Evolutionary conservation across 2,329 filamentous ascomycete genomes (phyloP).

Genomic region (Paraphoma chrysanthemicola): DNA sequence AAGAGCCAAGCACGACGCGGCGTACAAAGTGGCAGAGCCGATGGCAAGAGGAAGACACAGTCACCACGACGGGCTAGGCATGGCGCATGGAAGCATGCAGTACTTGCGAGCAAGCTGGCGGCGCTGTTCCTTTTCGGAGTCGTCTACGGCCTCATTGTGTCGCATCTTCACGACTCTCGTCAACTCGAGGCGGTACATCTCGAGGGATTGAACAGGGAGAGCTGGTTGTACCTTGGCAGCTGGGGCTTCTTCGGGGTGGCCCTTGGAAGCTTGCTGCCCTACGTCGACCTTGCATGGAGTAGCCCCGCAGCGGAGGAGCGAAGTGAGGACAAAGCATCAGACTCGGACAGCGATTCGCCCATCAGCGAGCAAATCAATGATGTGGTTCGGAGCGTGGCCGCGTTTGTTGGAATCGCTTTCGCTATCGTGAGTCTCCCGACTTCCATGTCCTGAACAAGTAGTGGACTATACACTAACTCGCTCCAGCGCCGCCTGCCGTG

Average conservation of each 20-base stretch:
- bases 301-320: slow-evolving; percentile 47
- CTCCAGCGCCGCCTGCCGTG: slow-evolving; percentile 83
- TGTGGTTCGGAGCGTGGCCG: slow-evolving; percentile 71
- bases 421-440: slow-evolving; percentile 73
- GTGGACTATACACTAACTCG: slow-evolving; percentile 6
- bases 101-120: slow-evolving; percentile 63
- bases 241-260: slow-evolving; percentile 84
- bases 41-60: slow-evolving; percentile 7
- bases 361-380: slow-evolving; percentile 74
- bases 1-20: slow-evolving; percentile 23
- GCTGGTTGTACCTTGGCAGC: slow-evolving; percentile 73
- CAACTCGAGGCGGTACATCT: slow-evolving; percentile 69
- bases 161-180: slow-evolving; percentile 76
- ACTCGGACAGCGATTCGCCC: slow-evolving; percentile 46
- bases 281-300: slow-evolving; percentile 80
- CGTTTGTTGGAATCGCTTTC: slow-evolving; percentile 76
- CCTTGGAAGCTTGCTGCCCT: slow-evolving; percentile 81
- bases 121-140: slow-evolving; percentile 81
- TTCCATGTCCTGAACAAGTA: not conserved
- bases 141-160: slow-evolving; percentile 81
- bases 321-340: slow-evolving; percentile 35
- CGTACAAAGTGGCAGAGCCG: slow-evolving; percentile 2
- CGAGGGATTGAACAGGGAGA: slow-evolving; percentile 60
- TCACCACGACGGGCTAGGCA: slow-evolving; percentile 15
- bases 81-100: slow-evolving; percentile 53